These are phyloP conservation scores for Huntiella moniliformis DNA, from an alignment of 2,329 filamentous ascomycete genomes.

Conservation along the genomic window DNA sequence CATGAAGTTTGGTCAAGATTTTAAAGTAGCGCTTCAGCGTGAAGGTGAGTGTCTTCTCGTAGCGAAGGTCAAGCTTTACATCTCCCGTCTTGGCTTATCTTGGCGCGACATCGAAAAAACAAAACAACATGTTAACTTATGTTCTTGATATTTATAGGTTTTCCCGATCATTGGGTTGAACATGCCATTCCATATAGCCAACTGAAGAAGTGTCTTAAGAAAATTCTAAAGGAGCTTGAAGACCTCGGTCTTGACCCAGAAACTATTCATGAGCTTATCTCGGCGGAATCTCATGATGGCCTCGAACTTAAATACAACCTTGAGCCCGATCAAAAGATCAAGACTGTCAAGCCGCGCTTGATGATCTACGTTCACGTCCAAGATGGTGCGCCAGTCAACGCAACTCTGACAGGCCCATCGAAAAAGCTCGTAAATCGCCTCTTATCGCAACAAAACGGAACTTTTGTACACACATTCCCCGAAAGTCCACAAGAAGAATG, in stretches of 20 bases:
- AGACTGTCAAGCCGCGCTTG: constrained; percentile 44
- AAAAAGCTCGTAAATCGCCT: constrained; percentile 43
- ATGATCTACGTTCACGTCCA: constrained; percentile 49
- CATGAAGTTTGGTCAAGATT: constrained; percentile 81
- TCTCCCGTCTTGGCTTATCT: neutral
- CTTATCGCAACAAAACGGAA: constrained; percentile 4
- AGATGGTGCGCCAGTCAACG: constrained; percentile 50
- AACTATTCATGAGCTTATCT: constrained; percentile 47
- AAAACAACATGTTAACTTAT: neutral
- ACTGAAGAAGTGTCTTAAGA: constrained; percentile 78
- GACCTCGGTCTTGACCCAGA: constrained; percentile 53
- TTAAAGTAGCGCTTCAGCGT: constrained; percentile 47
- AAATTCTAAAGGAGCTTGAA: constrained; percentile 52
- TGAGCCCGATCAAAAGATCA: constrained; percentile 26
- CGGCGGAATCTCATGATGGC: constrained; percentile 27
- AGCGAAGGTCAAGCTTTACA: neutral
- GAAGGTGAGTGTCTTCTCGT: constrained; percentile 25
- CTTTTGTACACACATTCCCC: neutral
- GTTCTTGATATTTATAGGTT: constrained; percentile 26
- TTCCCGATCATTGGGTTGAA: constrained; percentile 52
- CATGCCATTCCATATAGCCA: constrained; percentile 68
- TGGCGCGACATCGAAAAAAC: neutral
- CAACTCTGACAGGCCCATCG: constrained; percentile 46
- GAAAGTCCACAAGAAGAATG: constrained; percentile 1
- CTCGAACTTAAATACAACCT: constrained; percentile 36